Percentiles rank a stretch among this genome's conserved stretches.
Conservation (phyloP, 768 basidiomycete species). For the Serendipita indica region DNA sequence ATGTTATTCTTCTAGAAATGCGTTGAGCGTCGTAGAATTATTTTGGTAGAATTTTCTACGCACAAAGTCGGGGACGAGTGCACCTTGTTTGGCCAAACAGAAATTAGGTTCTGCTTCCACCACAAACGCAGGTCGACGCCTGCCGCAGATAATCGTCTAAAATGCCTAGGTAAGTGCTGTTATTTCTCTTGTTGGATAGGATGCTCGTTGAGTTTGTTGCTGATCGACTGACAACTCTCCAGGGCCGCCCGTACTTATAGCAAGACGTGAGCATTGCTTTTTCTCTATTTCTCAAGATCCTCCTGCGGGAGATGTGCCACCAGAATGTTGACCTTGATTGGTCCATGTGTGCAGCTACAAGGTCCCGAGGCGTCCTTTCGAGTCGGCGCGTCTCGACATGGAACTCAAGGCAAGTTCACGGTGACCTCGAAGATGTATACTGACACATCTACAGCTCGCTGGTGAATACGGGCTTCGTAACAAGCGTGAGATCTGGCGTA, state of each 20-base stretch:
- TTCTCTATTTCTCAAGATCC: conserved; percentile 41
- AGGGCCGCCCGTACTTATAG: conserved; percentile 86
- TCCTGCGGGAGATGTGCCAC: conserved; percentile 23
- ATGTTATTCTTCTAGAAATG: conserved; percentile 30
- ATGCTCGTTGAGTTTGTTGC: not conserved
- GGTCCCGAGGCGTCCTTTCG: conserved; percentile 95
- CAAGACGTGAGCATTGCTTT: conserved; percentile 71
- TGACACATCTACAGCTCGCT: conserved; percentile 51
- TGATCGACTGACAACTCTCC: conserved; percentile 13
- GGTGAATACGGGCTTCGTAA: conserved; percentile 99
- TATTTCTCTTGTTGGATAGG: not conserved
- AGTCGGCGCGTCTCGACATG: conserved; percentile 95
- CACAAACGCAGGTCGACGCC: not conserved
- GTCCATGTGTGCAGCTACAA: conserved; percentile 58
- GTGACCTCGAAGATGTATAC: not conserved
- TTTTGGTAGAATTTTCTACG: not conserved
- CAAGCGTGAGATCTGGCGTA: conserved; percentile 99
- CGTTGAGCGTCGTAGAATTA: not conserved
- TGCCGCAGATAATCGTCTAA: conserved; percentile 20
- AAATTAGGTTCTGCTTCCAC: conserved; percentile 18
- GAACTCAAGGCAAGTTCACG: conserved; percentile 74
- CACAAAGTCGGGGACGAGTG: not conserved
- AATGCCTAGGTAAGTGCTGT: conserved; percentile 61
- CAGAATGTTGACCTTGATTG: conserved; percentile 1
- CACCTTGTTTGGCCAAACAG: conserved; percentile 12